Evolutionary conservation across 305 asterid genomes (phyloP), one percentile per base, ranked within the genome.

Genomic region (Solanum hybrid): DNA sequence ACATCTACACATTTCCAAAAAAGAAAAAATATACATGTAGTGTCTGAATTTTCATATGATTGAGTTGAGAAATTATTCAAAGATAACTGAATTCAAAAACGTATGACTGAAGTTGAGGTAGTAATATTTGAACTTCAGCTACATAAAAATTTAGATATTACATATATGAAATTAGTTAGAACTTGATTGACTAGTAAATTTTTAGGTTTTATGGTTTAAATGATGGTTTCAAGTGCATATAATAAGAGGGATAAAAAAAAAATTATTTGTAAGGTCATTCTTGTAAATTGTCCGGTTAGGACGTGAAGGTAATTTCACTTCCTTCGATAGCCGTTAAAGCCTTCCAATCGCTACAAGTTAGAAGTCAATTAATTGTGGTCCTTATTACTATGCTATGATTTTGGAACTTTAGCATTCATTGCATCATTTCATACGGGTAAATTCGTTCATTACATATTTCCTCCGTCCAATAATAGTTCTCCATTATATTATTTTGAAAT

Each of bases 321-420:
- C 45, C 4, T 33, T 78, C 15, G 2, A 6, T 78, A 0, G 27
- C 45, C 45, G 15, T 20, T 78, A 2, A 78, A 78, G 13, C 29
- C 27, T 78, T 34, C 37, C 84, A 33, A 78, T 78, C 13, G 29
- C 29, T 78, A 9, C 15, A 10, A 78, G 83, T 20, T 17, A 78
- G 45, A 78, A 78, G 83, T 34, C 83, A 20, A 78, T 78, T 78
- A 65, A 22, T 68, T 79, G 84, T 34, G 84, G 45, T 79, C 84
- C 45, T 20, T 20, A 12, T 27, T 5, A 11, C 45, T 10, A 5
- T 34, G 5, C 10, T 34, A 5, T 10, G 22, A 10, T 34, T 78
- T 78, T 78, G 84, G 84, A 34, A 20, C 5, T 34, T 0, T 2
- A 33, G 29, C 31, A 34, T 33, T 78, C 14, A 34, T 78, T 31